phyloP scores from a whole-genome alignment of 1,284 basidiomycete species.

The Afroboletus lepidellus region DNA sequence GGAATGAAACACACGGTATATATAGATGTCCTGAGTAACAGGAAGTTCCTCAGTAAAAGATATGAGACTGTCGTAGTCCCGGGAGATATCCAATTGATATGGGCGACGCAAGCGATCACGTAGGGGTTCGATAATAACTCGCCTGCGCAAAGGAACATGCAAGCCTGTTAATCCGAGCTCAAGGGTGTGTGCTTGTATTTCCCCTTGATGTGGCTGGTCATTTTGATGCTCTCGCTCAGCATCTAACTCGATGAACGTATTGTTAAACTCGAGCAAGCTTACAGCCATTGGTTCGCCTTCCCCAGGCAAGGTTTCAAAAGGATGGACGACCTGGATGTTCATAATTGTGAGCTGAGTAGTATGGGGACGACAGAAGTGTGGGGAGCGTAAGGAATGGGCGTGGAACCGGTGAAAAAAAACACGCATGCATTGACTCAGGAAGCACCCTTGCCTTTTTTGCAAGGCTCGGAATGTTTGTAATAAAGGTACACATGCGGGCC shows the following conservation, averaged over 20 bases:
- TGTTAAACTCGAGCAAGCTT: neutral
- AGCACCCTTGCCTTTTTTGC: too few relatives aligned
- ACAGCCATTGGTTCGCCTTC: neutral
- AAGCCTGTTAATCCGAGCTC: neutral
- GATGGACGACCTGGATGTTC: neutral
- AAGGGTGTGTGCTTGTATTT: neutral
- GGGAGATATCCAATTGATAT: neutral
- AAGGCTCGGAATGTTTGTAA: too few relatives aligned
- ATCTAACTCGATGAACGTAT: neutral
- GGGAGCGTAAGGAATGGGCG: too few relatives aligned
- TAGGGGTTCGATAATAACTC: neutral
- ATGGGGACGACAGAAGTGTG: too few relatives aligned
- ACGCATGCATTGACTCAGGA: too few relatives aligned
- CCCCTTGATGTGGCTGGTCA: neutral
- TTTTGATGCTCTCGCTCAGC: neutral
- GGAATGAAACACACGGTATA: constrained; percentile 4
- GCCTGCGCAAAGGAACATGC: neutral
- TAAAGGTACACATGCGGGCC: too few relatives aligned
- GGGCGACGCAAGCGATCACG: neutral
- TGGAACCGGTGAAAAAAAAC: too few relatives aligned
- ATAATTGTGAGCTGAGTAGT: too few relatives aligned
- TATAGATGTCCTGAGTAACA: neutral
- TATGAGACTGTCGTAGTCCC: constrained; percentile 11
- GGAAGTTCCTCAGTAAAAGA: constrained; percentile 10
- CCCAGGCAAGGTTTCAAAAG: neutral